Evolutionary conservation across 352 stramenopile genomes (phyloP), one percentile per base, ranked within the genome.

Genomic region (Salisapilia sapeloensis): DNA sequence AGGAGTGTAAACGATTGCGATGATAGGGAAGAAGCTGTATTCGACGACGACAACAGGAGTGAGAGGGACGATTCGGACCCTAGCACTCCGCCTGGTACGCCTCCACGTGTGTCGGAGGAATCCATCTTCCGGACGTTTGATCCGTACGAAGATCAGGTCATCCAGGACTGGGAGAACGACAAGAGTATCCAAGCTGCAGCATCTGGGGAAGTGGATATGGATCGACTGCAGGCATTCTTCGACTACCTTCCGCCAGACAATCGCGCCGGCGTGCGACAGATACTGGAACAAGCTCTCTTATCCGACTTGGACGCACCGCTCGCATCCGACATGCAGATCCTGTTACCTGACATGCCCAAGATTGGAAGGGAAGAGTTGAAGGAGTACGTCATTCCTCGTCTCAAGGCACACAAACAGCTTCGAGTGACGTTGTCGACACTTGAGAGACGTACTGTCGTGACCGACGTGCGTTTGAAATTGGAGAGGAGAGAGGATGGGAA

Each of bases 391-490:
- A 27, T 87, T 26, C 72, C 72, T 21, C 35, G 79, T 24, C 54
- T 87, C 23, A 87, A 84, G 48, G 57, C 67, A 6, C 56, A 82
- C 25, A 67, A 70, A 23, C 57, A 59, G 20, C 45, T 83, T 27
- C 55, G 71, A 16, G 56, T 87, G 10, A 65, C 60, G 29, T 87
- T 77, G 37, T 52, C 59, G 17, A 78, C 60, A 3, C 50, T 81
- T 49, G 50, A 79, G 50, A 67, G 72, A 17, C 66, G 63, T 29
- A 83, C 71, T 10, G 42, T 89, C 1, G 69, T 80, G 13, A 82
- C 72, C 1, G 72, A 89, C 16, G 56, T 85, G 20, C 66, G 71
- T 6, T 52, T 89, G n/a, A 75, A 59, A 35, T 51, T 89, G n/a
- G 65, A 89, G 45, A 60, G 56, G 24, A 69, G 72, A n/a, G 53